Evolutionary conservation across 2,329 filamentous ascomycete genomes (phyloP).

Genomic region (Trichoderma gracile): DNA sequence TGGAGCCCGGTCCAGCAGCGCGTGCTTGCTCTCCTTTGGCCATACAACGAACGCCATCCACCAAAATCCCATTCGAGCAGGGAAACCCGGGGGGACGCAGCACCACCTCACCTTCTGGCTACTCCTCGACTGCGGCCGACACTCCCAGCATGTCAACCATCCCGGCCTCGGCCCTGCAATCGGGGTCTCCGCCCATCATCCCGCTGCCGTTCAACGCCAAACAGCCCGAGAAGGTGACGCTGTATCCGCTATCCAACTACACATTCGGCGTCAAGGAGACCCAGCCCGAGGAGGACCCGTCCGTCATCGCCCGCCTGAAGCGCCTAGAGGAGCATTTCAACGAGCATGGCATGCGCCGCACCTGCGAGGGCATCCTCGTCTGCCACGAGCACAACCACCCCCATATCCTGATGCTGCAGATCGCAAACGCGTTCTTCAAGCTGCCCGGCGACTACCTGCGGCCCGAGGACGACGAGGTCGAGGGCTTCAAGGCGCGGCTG

Average conservation of each 20-base stretch:
- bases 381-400: conserved; percentile 99
- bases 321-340: conserved; percentile 94
- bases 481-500: conserved; percentile 89
- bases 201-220: conserved; percentile 84
- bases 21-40: conserved; percentile 22
- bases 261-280: conserved; percentile 98
- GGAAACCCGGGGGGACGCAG: neutral
- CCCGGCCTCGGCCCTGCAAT: conserved; percentile 72
- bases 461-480: conserved; percentile 85
- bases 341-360: conserved; percentile 91
- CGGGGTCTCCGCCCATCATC: conserved; percentile 73
- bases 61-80: conserved; percentile 8
- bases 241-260: conserved; percentile 97
- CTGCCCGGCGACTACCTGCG: conserved; percentile 93
- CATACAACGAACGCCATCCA: conserved; percentile 16
- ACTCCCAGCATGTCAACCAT: conserved; percentile 73
- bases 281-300: conserved; percentile 96
- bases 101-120: neutral
- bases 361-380: conserved; percentile 93
- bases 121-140: neutral
- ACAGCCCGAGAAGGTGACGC: conserved; percentile 84
- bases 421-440: conserved; percentile 99
- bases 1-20: conserved; percentile 14
- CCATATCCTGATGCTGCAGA: conserved; percentile 98
- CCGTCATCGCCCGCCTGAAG: conserved; percentile 87